Percentiles rank a stretch among this genome's conserved stretches.
These are phyloP conservation scores for Bassia scoparia DNA, from an alignment of 148 eudicot species.

Conservation along the genomic window DNA sequence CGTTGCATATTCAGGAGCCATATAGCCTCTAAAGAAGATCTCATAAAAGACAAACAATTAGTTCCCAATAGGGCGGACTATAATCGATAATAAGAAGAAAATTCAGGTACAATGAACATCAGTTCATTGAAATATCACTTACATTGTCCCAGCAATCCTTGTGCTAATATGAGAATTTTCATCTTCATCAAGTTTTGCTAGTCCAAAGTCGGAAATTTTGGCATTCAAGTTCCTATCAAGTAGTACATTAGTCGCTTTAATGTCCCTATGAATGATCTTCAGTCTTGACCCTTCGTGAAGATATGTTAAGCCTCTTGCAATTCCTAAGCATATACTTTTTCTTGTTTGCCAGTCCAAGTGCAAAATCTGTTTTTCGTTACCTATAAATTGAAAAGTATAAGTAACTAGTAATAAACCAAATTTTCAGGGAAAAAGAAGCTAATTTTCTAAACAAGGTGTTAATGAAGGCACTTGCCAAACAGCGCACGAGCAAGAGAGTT, in stretches of 20 bases:
- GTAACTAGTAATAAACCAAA: neutral
- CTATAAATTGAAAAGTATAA: conserved; percentile 20
- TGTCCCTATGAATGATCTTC: conserved; percentile 77
- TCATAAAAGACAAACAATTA: neutral
- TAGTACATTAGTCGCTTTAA: conserved; percentile 78
- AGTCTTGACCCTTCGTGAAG: conserved; percentile 60
- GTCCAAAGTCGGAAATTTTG: conserved; percentile 84
- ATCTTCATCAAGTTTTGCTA: conserved; percentile 84
- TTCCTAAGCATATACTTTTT: conserved; percentile 43
- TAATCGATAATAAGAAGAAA: too few relatives aligned
- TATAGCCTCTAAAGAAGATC: conserved; percentile 58
- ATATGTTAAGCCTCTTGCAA: conserved; percentile 55
- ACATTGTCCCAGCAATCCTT: conserved; percentile 76
- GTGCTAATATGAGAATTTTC: conserved; percentile 76
- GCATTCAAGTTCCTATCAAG: conserved; percentile 67
- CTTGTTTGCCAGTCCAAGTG: conserved; percentile 50
- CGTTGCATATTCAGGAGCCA: conserved; percentile 92
- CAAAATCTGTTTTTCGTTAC: conserved; percentile 31
- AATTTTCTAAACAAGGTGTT: neutral
- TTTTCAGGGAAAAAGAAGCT: neutral
- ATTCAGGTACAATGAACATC: too few relatives aligned
- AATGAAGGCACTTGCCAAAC: conserved; percentile 45
- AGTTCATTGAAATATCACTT: conserved; percentile 32
- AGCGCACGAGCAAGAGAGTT: conserved; percentile 75
- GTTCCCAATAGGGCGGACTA: neutral